Percentiles rank a stretch among this genome's conserved stretches.
phyloP scores from a whole-genome alignment of 495 filamentous ascomycete species.

The Talaromyces wortmannii region DNA sequence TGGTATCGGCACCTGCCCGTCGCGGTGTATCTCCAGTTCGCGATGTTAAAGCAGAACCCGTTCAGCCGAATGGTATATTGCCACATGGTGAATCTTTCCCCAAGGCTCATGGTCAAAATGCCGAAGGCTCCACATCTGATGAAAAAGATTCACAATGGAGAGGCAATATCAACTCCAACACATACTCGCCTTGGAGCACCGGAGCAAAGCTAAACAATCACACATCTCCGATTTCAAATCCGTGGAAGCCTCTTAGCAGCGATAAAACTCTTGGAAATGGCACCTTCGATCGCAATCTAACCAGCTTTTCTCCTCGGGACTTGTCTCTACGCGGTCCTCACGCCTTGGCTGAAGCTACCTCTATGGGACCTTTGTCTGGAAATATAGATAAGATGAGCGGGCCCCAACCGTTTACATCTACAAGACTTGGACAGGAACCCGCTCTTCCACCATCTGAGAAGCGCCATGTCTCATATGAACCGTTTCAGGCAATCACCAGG shows the following conservation, averaged over 20 bases:
- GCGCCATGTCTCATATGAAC: slow-evolving; percentile 26
- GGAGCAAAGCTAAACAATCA: slow-evolving; percentile 23
- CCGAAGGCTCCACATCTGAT: slow-evolving; percentile 15
- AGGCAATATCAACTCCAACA: slow-evolving; percentile 24
- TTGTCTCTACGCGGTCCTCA: slow-evolving; percentile 30
- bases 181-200: slow-evolving; percentile 33
- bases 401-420: slow-evolving; percentile 23
- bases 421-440: slow-evolving; percentile 24
- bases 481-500: slow-evolving; percentile 29
- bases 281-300: slow-evolving; percentile 62
- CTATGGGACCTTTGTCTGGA: slow-evolving; percentile 12
- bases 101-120: slow-evolving; percentile 13
- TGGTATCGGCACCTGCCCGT: slow-evolving; percentile 13
- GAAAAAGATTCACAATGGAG: slow-evolving; percentile 32
- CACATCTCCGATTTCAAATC: slow-evolving; percentile 47
- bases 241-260: slow-evolving; percentile 69
- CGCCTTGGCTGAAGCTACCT: slow-evolving; percentile 26
- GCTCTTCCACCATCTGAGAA: slow-evolving; percentile 29
- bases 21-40: slow-evolving; percentile 25
- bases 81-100: slow-evolving; percentile 8
- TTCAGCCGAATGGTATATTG: slow-evolving; percentile 19
- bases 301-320: slow-evolving; percentile 34
- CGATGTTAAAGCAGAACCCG: slow-evolving; percentile 24
- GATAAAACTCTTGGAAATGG: slow-evolving; percentile 70
- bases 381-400: slow-evolving; percentile 8